These are phyloP conservation scores for Cutaneotrichosporon sp. DNA, from an alignment of 1,284 basidiomycete genomes.

Conservation along the genomic window DNA sequence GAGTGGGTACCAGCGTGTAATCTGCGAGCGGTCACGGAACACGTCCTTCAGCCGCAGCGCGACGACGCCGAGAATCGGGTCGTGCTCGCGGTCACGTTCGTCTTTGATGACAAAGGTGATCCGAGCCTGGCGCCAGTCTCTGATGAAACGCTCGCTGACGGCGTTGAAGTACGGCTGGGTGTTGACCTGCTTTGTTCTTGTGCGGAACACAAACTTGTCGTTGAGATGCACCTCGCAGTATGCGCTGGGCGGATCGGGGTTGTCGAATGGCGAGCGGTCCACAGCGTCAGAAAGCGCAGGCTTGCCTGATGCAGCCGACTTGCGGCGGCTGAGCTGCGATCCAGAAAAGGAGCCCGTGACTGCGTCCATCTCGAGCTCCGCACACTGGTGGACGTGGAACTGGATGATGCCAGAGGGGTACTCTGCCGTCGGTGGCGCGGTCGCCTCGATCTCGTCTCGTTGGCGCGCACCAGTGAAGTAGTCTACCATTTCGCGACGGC, in stretches of 20 bases:
- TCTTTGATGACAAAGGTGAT: constrained; percentile 49
- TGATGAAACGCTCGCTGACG: constrained; percentile 50
- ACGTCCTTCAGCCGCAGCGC: constrained; percentile 29
- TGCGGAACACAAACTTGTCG: constrained; percentile 49
- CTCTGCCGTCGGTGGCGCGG: constrained; percentile 32
- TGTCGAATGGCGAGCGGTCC: constrained; percentile 40
- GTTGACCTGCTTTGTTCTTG: constrained; percentile 49
- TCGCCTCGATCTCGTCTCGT: constrained; percentile 45
- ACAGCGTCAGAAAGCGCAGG: constrained; percentile 40
- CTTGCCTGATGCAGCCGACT: constrained; percentile 37
- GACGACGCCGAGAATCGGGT: constrained; percentile 43
- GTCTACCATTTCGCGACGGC: constrained; percentile 38
- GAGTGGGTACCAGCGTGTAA: constrained; percentile 44
- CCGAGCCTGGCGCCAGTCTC: constrained; percentile 49
- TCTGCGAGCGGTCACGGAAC: constrained; percentile 32
- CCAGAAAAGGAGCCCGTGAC: constrained; percentile 37
- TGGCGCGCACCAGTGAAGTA: constrained; percentile 45
- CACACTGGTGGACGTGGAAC: constrained; percentile 47
- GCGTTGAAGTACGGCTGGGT: constrained; percentile 51
- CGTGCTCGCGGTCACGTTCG: constrained; percentile 47
- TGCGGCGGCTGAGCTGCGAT: constrained; percentile 12
- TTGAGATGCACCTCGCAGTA: constrained; percentile 50
- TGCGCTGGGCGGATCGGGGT: constrained; percentile 44
- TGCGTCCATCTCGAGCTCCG: constrained; percentile 42
- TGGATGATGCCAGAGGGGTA: constrained; percentile 38